Evolutionary conservation across 2,329 filamentous ascomycete species (phyloP), one percentile per base, ranked within the genome.

Genomic region (Coniochaeta ligniaria): DNA sequence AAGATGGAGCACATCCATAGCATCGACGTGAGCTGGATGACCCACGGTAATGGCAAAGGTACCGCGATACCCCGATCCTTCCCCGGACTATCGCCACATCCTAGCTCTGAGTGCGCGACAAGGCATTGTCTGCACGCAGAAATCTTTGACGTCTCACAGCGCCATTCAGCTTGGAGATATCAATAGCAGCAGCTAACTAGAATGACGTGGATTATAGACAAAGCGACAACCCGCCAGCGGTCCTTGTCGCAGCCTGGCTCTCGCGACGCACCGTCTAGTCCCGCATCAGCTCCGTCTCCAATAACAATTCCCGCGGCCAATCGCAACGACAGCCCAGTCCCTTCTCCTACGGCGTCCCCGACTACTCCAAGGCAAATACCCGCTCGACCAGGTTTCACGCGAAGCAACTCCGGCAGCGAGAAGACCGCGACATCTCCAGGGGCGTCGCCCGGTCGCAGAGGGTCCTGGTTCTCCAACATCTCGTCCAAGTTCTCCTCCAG

Each of bases 401-500:
- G 72, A 56, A 70, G 66, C 57, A 63, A 63, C 35, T 73, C 75
- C 0, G 47, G 4, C 14, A 69, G 67, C 38, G 71, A 74, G 35
- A 74, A 70, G 67, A 72, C 38, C 59, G 64, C 59, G 50, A 69
- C 67, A 60, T 65, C 74, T 41, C 28, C 67, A 60, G 62, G 70
- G 67, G 58, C 74, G 20, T 74, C 77, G 1, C 73, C 77, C 8
- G 76, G 79, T 54, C 80, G 85, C 59, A 83, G 92, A 65, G 88
- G 87, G 63, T 96, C 93, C 16, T 99, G 95, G 95, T 93, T 98
- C 69, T 91, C 91, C 60, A 96, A 87, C 70, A 86, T 98, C 66
- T 96, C 92, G 65, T 94, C 91, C 66, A 97, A 96, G 72, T 96
- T 98, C 76, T 92, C 90, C 2, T 86, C 85, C 31, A 67, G 62